Base-by-base conservation (phyloP, 148 eudicot genomes). In the Chenopodium berlandieri region DNA sequence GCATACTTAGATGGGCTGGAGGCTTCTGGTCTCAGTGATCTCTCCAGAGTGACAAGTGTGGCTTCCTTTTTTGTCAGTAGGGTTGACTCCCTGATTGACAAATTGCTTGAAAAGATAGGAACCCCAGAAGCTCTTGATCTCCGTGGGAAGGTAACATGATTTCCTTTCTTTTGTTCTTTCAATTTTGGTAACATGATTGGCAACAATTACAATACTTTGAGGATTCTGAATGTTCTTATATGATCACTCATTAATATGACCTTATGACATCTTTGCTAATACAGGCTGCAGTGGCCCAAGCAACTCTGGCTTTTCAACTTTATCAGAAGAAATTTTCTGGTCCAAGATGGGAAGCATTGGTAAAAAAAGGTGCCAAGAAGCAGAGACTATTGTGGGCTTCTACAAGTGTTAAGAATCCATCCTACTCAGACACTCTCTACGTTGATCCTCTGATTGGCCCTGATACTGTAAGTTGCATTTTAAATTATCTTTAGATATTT, bases 1-100 rank as follows among this genome's bases (percentile, higher is more conserved):
- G 99, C 99, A 72, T 96, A 96, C 90, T 84, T 96, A 86, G 99
- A 94, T 87, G 99, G 99, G 66, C 90, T 96, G 37, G 98, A 96
- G 90, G 95, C 95, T 22, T 96, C 98, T 71, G 99, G 99, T 23
- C 92, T 96, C 70, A 88, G 86, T 79, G 99, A 96, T 79, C 95
- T 96, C 77, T 96, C 99, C 37, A 90, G 85, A 85, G 95, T 96
- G 75, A 96, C 98, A 27, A 96, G 99, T 81, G 99, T 96, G 71
- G 99, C 99, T 82, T 95, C 99, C 71, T 95, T 95, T 90, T 95
- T 95, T 84, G 99, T 95, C 81, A 95, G 99, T 83, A 92, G 99
- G 68, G 99, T 95, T 50, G 98, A 95, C 86, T 76, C 94, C 34
- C 91, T 95, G 56, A 87, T 93, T 74, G 99, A 95, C 90, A 95